Base-by-base conservation (phyloP, 164 flowering plant genomes). In the Cinnamomum chago region DNA sequence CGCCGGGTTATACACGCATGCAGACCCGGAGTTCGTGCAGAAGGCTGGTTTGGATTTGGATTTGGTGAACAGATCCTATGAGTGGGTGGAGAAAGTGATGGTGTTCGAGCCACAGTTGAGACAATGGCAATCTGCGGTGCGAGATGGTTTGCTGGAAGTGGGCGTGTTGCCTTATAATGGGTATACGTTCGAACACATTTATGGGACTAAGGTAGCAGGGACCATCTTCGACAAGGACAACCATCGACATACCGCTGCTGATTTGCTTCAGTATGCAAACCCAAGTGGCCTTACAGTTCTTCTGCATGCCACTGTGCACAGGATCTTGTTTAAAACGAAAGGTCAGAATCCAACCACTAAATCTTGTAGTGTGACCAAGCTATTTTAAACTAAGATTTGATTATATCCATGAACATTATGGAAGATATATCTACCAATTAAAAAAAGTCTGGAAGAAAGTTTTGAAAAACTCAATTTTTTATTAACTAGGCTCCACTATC, bases 191-290 rank as follows among this genome's bases (percentile, higher is more conserved):
- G 95, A 91, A 7, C 97, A 93, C 71, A 52, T 88, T 0, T 68
- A 70, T 24, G 98, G 97, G 47, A 95, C 98, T 0, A 95, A 95
- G 60, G 78, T 89, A 24, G 94, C 95, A 5, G 97, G 97, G 1
- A 81, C 87, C 14, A 93, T 91, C 1, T 95, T 93, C 58, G 98
- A 93, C 76, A 15, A n/a, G 4, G 62, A 83, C 0, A 94, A 94
- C 0, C 82, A 82, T 15, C 75, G 97, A 70, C 97, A 93, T 78
- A 86, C 92, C 0, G 93, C 97, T 1, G 97, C 98, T 0, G 93
- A 95, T 80, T 68, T 95, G 75, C 77, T 95, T 3, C 83, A 85
- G 80, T 85, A 88, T 77, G 97, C 94, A 0, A 75, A 93, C 71
- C 89, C 94, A 0, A 68, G 9, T 0, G 76, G 78, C 6, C 83